Percentiles rank a stretch among this genome's conserved stretches.
phyloP scores from a whole-genome alignment of 768 basidiomycete species.

The Lactarius indigo region DNA sequence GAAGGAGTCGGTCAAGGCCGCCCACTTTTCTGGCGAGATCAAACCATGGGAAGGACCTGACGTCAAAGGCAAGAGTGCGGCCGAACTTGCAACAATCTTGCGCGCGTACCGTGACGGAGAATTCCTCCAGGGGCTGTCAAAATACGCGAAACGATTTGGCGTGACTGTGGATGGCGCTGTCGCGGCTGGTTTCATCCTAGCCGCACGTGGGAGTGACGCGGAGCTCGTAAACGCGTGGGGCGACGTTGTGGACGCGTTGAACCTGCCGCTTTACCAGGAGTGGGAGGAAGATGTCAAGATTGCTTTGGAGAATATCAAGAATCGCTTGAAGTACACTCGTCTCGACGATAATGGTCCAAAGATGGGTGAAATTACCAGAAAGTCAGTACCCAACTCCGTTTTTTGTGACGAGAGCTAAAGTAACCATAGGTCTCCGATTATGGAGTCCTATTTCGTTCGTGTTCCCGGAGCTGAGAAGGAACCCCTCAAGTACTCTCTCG shows the following conservation, averaged over 20 bases:
- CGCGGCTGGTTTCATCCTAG: slow-evolving; percentile 73
- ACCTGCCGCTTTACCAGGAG: slow-evolving; percentile 82
- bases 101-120: slow-evolving; percentile 43
- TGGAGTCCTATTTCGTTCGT: slow-evolving; percentile 92
- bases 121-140: slow-evolving; percentile 51
- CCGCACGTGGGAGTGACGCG: slow-evolving; percentile 50
- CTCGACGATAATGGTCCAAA: slow-evolving; percentile 82
- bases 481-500: slow-evolving; percentile 65
- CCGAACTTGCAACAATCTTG: slow-evolving; percentile 64
- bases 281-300: slow-evolving; percentile 80
- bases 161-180: slow-evolving; percentile 56
- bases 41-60: slow-evolving; percentile 59
- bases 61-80: slow-evolving; percentile 54
- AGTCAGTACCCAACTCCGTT: slow-evolving; percentile 45
- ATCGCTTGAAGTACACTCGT: slow-evolving; percentile 74
- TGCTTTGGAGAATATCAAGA: slow-evolving; percentile 71
- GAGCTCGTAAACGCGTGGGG: slow-evolving; percentile 56
- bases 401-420: slow-evolving; percentile 7
- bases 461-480: slow-evolving; percentile 50
- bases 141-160: slow-evolving; percentile 63
- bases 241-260: slow-evolving; percentile 77
- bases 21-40: slow-evolving; percentile 46
- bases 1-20: slow-evolving; percentile 51
- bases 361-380: slow-evolving; percentile 69
- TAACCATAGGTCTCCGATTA: slow-evolving; percentile 64